phyloP scores from a whole-genome alignment of 139 green algal species.

The Axilococcus clingmanii region DNA sequence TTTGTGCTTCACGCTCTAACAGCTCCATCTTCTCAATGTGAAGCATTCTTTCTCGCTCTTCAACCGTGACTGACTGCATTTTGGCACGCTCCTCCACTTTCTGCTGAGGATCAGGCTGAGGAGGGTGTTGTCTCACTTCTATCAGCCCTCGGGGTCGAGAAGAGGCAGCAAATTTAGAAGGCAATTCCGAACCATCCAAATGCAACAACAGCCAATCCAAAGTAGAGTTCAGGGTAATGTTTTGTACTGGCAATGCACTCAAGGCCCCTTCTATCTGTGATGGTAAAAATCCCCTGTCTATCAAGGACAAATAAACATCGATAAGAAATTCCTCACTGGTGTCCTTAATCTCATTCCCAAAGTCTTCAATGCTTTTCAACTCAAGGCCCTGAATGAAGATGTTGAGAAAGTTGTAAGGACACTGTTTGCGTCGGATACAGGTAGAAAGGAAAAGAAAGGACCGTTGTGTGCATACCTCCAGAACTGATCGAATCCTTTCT shows the following conservation, averaged over 20 bases:
- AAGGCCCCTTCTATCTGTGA: conserved; percentile 6
- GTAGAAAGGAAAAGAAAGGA: too few species aligned
- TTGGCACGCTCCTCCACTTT: background rate
- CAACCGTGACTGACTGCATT: background rate
- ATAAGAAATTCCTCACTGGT: background rate
- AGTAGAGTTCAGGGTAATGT: conserved; percentile 8
- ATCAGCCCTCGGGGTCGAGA: too few species aligned
- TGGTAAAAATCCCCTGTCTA: conserved; percentile 2
- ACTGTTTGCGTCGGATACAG: too few species aligned
- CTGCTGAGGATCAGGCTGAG: background rate
- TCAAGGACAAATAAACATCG: background rate
- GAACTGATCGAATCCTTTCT: too few species aligned
- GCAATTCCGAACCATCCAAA: conserved; percentile 48
- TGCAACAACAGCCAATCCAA: conserved; percentile 79
- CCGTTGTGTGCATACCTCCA: too few species aligned
- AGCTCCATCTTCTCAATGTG: conserved; percentile 1
- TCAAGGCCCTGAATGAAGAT: too few species aligned
- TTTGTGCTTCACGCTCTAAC: background rate
- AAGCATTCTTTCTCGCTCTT: conserved; percentile 13
- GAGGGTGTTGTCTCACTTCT: too few species aligned
- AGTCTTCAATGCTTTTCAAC: too few species aligned
- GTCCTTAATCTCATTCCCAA: too few species aligned
- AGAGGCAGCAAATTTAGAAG: too few species aligned
- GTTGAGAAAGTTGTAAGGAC: too few species aligned
- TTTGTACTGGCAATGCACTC: conserved; percentile 3